Conservation (phyloP, 371 early-diverging fungal genomes). For the Zychaea mexicana region DNA sequence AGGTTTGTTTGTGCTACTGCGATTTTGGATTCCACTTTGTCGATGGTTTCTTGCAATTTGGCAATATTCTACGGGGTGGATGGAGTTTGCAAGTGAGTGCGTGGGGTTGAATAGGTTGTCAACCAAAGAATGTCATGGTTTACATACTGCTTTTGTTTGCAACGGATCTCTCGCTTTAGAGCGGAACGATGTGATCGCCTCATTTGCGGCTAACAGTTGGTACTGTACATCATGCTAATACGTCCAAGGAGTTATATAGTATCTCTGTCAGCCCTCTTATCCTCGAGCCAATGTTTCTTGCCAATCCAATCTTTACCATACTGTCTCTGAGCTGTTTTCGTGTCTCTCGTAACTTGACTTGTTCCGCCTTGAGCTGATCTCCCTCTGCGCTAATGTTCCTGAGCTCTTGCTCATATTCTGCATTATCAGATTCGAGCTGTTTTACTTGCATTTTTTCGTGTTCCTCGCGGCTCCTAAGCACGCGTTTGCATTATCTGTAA, state of each 20-base stretch:
- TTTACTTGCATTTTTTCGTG: not conserved
- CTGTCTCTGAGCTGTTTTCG: not conserved
- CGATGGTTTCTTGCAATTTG: too few species aligned
- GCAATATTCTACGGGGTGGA: too few species aligned
- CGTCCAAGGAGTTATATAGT: not conserved
- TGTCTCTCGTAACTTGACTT: not conserved
- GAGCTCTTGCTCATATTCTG: not conserved
- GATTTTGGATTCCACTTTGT: too few species aligned
- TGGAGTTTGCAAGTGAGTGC: too few species aligned
- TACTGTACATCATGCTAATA: conserved; percentile 1
- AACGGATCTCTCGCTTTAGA: not conserved
- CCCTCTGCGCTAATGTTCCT: not conserved
- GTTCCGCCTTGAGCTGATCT: not conserved
- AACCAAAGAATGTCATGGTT: not conserved
- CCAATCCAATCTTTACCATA: not conserved
- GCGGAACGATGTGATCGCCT: not conserved
- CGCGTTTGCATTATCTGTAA: not conserved
- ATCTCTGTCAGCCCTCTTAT: not conserved
- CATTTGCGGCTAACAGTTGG: not conserved
- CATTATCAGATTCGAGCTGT: not conserved
- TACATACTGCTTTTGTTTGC: not conserved
- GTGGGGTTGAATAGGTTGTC: too few species aligned
- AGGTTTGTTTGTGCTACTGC: too few species aligned
- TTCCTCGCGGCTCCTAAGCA: not conserved
- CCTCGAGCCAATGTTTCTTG: not conserved